Evolutionary conservation across 192 early-diverging fungal genomes (phyloP), one percentile per base, ranked within the genome.

Genomic region (Thamnidium elegans): DNA sequence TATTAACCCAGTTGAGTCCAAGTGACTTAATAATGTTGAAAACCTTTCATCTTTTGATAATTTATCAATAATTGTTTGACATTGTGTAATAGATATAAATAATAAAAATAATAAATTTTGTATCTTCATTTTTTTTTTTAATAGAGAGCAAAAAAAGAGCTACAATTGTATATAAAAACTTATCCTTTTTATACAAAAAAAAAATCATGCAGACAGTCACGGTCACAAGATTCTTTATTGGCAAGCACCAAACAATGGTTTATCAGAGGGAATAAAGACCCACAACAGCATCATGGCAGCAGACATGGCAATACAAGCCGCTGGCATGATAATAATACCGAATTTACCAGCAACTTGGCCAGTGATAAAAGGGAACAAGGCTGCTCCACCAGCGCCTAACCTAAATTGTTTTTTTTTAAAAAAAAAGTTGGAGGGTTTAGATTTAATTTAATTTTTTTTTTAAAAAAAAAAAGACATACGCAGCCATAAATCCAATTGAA

Each of bases 1-100:
- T 6, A 82, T 74, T 67, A 87, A 75, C 21, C 79, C 77, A 34
- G 76, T 70, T 34, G 78, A 77, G 59, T 87, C 84, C n/a, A 85
- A 75, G n/a, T 77, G 78, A 45, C 72, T 73, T 56, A 87, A 46
- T 31, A 84, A 75, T 47, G 76, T 74, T 59, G 73, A 67, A 60
- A 85, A 87, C 34, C 74, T 74, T 20, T 63, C 67, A 66, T 78
- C 66, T 17, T 78, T 74, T 4, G 85, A 82, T 19, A 87, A 70
- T 15, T 78, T 65, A 71, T 87, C 85, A n/a, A 87, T 76, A 53
- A 85, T 50, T 9, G 68, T 3, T 39, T 39, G 5, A 6, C 36
- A 39, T 1, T 9, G 1, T 26, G 26, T 26, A 26, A 26, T 26
- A 1, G 26, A 26, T 26, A 39, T 39, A 39, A 39, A 10, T 39